phyloP scores from a whole-genome alignment of 371 early-diverging fungal species.

The Aphelidium insulamus region DNA sequence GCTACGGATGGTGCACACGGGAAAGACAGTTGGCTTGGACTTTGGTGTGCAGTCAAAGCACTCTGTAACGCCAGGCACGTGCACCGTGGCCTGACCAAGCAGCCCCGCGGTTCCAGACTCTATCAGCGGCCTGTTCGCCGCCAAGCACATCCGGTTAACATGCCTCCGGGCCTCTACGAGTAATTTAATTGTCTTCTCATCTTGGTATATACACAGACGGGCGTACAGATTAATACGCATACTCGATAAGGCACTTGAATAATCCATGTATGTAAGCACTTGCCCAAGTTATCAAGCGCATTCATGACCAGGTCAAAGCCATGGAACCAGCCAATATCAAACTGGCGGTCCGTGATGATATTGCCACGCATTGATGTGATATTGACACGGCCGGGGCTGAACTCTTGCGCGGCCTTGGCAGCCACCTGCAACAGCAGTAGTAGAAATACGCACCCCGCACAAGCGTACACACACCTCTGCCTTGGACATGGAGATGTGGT shows the following conservation, averaged over 20 bases:
- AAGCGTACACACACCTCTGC: slow-evolving; percentile 18
- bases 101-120: slow-evolving; percentile 97
- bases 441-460: not conserved
- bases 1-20: slow-evolving; percentile 95
- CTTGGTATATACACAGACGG: not conserved
- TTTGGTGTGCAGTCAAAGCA: slow-evolving; percentile 97
- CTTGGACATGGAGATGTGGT: slow-evolving; percentile 85
- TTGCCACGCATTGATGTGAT: slow-evolving; percentile 61
- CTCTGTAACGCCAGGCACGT: slow-evolving; percentile 30
- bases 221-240: not conserved
- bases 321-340: slow-evolving; percentile 69
- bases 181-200: slow-evolving; percentile 2
- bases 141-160: slow-evolving; percentile 90
- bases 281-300: slow-evolving; percentile 94
- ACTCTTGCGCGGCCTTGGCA: slow-evolving; percentile 13
- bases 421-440: slow-evolving; percentile 5
- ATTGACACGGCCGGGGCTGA: slow-evolving; percentile 44
- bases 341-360: slow-evolving; percentile 54
- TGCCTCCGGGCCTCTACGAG: slow-evolving; percentile 50
- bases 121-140: slow-evolving; percentile 65
- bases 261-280: not conserved
- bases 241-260: not conserved
- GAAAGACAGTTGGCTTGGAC: slow-evolving; percentile 61
- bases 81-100: slow-evolving; percentile 76
- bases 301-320: slow-evolving; percentile 87